phyloP scores from a whole-genome alignment of 305 asterid genomes.

The Solanum hybrid region DNA sequence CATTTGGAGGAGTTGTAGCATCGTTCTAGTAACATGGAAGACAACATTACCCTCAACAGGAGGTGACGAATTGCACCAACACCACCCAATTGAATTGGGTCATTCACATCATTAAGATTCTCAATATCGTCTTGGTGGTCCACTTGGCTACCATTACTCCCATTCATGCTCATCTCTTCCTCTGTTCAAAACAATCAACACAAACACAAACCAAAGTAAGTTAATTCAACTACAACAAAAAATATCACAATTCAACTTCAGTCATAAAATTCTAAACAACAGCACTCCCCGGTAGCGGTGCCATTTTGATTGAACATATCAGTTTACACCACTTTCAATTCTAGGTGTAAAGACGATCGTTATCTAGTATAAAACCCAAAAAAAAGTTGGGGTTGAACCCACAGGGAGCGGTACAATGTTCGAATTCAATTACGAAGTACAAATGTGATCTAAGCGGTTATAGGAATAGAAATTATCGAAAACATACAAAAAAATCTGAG shows the following conservation, averaged over 20 bases:
- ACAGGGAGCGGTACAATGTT: background rate
- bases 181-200: too few species aligned
- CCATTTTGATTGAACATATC: background rate
- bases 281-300: background rate
- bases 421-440: background rate
- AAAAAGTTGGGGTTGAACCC: background rate
- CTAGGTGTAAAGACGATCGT: background rate
- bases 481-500: background rate
- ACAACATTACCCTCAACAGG: background rate
- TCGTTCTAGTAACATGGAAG: background rate
- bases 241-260: too few species aligned
- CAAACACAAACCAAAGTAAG: too few species aligned
- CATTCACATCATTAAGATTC: background rate
- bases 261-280: too few species aligned
- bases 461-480: too few species aligned
- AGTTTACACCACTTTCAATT: background rate
- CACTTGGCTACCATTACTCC: background rate
- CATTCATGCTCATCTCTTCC: too few species aligned
- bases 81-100: background rate
- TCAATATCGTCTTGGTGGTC: background rate
- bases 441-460: background rate
- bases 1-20: background rate
- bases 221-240: too few species aligned
- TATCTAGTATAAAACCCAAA: background rate
- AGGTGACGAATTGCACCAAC: background rate